Conservation (phyloP, 1,284 basidiomycete genomes). For the Xanthoconium separans region DNA sequence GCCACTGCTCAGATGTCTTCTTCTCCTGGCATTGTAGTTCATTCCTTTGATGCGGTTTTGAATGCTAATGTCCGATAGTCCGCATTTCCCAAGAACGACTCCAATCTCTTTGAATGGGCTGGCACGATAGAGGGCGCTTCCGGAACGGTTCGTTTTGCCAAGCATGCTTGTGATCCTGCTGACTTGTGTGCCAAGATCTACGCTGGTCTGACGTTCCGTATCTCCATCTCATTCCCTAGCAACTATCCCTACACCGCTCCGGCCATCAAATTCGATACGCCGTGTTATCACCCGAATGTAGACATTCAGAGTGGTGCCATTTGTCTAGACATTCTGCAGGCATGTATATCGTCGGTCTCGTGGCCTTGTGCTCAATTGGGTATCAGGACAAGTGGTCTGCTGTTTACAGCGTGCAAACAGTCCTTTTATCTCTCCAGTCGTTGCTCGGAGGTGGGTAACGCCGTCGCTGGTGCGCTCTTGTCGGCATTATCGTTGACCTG, state of each 20-base stretch:
- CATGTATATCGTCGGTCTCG: constrained; percentile 25
- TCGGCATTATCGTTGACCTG: not conserved
- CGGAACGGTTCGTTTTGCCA: constrained; percentile 49
- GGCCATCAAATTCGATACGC: constrained; percentile 76
- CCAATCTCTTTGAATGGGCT: constrained; percentile 80
- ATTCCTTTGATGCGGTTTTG: not conserved
- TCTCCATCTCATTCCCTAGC: constrained; percentile 77
- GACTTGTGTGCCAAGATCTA: constrained; percentile 55
- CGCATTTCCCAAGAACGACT: constrained; percentile 80
- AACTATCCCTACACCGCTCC: constrained; percentile 86
- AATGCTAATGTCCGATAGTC: constrained; percentile 47
- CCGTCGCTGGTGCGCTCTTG: not conserved
- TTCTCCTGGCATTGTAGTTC: constrained; percentile 71
- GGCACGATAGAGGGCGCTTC: constrained; percentile 80
- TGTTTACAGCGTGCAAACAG: constrained; percentile 85
- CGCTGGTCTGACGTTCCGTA: constrained; percentile 72
- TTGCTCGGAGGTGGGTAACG: constrained; percentile 69
- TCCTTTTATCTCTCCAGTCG: constrained; percentile 83
- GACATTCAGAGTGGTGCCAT: constrained; percentile 77
- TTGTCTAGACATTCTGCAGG: constrained; percentile 83
- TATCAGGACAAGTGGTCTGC: constrained; percentile 86
- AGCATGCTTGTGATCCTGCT: not conserved
- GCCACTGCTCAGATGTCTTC: constrained; percentile 68
- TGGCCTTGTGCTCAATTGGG: constrained; percentile 14
- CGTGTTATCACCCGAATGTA: constrained; percentile 86